A percentile compares a stretch with the other conserved stretches of the same genome.
Evolutionary conservation across 768 basidiomycete species (phyloP).

Genomic region (Dentipellis fragilis): DNA sequence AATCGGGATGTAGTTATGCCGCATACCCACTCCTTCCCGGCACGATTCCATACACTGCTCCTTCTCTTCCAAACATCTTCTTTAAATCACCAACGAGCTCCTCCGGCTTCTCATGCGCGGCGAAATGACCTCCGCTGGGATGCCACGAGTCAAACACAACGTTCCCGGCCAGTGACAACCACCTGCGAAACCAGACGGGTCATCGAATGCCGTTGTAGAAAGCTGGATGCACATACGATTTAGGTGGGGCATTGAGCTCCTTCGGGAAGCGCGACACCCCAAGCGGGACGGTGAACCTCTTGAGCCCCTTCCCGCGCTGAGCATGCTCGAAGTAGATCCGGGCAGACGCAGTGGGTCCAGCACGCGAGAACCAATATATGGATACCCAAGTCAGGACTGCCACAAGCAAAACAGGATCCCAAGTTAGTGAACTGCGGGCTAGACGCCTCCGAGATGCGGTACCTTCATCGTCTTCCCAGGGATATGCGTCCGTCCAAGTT

Average conservation of each 20-base stretch:
- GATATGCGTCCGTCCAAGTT: constrained; percentile 33
- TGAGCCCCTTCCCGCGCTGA: neutral
- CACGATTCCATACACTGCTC: neutral
- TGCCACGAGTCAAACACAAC: constrained; percentile 19
- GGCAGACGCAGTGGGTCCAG: constrained; percentile 21
- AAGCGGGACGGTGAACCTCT: constrained; percentile 14
- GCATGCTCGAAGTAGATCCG: constrained; percentile 24
- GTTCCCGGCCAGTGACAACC: constrained; percentile 15
- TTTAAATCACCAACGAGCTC: neutral
- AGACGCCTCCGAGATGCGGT: no score
- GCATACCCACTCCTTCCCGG: neutral
- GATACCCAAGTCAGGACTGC: constrained; percentile 29
- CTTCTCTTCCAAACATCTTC: constrained; percentile 3
- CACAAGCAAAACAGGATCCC: constrained; percentile 13
- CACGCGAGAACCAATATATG: constrained; percentile 26
- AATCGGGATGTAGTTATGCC: no score
- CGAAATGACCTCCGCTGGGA: constrained; percentile 9
- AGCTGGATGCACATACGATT: neutral
- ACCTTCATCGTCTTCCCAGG: constrained; percentile 52
- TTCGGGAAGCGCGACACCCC: constrained; percentile 23
- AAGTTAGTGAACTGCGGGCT: neutral
- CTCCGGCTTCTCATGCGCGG: neutral
- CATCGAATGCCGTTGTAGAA: neutral
- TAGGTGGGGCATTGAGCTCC: constrained; percentile 11
- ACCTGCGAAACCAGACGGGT: constrained; percentile 7